These are phyloP conservation scores for Solanum piurae DNA, from an alignment of 257 asterid genomes.

Conservation along the genomic window DNA sequence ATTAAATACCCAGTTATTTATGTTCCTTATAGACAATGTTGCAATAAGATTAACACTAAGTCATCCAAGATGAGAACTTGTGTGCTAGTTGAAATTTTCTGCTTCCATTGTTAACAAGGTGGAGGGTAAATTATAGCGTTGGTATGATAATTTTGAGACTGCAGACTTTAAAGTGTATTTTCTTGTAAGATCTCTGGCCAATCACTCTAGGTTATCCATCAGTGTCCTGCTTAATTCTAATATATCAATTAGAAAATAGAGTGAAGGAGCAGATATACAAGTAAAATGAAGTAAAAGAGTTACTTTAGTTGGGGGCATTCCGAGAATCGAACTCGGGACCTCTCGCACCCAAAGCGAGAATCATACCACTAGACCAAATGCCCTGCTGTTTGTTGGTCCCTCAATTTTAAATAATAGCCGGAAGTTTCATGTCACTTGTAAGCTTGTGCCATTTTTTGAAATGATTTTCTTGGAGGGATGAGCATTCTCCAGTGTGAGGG, in stretches of 20 bases:
- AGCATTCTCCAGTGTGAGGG: neutral
- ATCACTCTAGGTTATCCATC: neutral
- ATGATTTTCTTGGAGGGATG: neutral
- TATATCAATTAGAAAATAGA: neutral
- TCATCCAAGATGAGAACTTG: neutral
- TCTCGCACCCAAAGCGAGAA: conserved; percentile 79
- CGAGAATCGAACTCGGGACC: conserved; percentile 75
- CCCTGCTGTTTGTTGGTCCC: conserved; percentile 10
- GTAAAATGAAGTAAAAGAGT: neutral
- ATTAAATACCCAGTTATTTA: conserved; percentile 45
- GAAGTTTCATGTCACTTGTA: neutral
- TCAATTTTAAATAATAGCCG: neutral
- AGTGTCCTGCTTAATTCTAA: neutral
- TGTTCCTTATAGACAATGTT: neutral
- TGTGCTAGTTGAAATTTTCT: neutral
- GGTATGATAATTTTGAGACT: neutral
- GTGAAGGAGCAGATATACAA: neutral
- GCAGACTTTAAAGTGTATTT: neutral
- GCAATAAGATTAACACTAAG: neutral
- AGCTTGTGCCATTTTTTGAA: neutral
- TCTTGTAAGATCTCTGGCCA: neutral
- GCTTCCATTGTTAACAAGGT: neutral
- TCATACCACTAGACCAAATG: conserved; percentile 89
- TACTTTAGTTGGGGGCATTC: conserved; percentile 44
- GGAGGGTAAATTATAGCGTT: neutral